Percentiles rank a stretch among this genome's conserved stretches.
Conservation (phyloP, 345 rosid genomes). For the Camelina hispida region DNA sequence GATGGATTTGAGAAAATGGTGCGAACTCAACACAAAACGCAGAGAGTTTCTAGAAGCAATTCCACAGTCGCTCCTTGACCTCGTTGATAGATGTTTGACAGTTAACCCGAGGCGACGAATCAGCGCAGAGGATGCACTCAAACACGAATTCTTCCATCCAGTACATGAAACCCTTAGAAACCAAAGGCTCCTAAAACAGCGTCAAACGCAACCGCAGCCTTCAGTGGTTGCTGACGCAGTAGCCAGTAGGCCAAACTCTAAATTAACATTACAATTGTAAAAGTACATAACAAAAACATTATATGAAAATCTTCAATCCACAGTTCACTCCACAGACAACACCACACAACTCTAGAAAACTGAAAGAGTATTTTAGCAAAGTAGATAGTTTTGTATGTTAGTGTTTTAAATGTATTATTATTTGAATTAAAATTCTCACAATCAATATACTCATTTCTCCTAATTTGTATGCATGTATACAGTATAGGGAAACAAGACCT, state of each 20-base stretch:
- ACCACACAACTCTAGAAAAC: not conserved
- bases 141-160: constrained; percentile 81
- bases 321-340: not conserved
- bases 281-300: not conserved
- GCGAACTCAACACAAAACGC: constrained; percentile 68
- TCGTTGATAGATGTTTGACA: constrained; percentile 79
- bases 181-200: constrained; percentile 54
- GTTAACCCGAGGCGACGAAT: constrained; percentile 84
- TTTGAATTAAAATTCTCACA: not conserved
- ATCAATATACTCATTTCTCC: not conserved
- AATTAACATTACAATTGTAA: constrained; percentile 18
- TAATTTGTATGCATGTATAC: not conserved
- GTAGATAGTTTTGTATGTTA: not conserved
- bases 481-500: not conserved
- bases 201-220: constrained; percentile 20
- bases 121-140: constrained; percentile 85
- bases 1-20: constrained; percentile 65
- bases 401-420: not conserved
- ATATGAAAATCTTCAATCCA: not conserved
- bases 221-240: constrained; percentile 9
- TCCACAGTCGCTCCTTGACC: constrained; percentile 75
- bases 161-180: constrained; percentile 59
- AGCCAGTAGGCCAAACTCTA: constrained; percentile 12
- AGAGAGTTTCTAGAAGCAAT: constrained; percentile 58
- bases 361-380: not conserved